Percentiles rank a stretch among this genome's conserved stretches.
Conservation (phyloP, 1,284 basidiomycete species). For the Fistulina hepatica region DNA sequence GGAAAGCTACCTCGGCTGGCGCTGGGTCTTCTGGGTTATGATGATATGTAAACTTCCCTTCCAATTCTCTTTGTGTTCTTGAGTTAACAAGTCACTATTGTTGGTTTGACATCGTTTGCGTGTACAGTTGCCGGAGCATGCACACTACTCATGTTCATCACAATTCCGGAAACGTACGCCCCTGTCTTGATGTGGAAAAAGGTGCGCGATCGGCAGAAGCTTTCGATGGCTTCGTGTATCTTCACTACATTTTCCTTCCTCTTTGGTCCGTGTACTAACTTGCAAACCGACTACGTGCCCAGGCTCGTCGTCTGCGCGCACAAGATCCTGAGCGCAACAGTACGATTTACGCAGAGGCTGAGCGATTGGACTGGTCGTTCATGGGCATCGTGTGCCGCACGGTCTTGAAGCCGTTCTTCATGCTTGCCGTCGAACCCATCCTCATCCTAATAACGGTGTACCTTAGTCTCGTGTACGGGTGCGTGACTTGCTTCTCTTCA, state of each 20-base stretch:
- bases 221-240: too few species aligned
- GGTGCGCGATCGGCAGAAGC: conserved; percentile 23
- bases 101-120: too few species aligned
- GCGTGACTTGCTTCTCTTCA: conserved; percentile 47
- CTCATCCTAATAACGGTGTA: conserved; percentile 58
- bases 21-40: conserved; percentile 60
- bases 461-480: conserved; percentile 54
- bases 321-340: conserved; percentile 33
- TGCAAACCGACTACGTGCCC: too few species aligned
- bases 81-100: too few species aligned
- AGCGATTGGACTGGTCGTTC: conserved; percentile 45
- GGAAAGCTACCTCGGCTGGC: conserved; percentile 33
- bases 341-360: conserved; percentile 45
- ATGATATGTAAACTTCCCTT: too few species aligned
- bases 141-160: conserved; percentile 29
- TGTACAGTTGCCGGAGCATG: conserved; percentile 40
- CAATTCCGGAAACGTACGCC: conserved; percentile 48
- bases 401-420: conserved; percentile 47
- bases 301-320: conserved; percentile 35
- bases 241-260: too few species aligned
- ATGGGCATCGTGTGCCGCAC: conserved; percentile 42
- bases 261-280: too few species aligned
- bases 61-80: too few species aligned
- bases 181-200: conserved; percentile 38
- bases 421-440: conserved; percentile 56